phyloP scores from a whole-genome alignment of 2,329 filamentous ascomycete genomes.

The Podosphaera fusca region DNA sequence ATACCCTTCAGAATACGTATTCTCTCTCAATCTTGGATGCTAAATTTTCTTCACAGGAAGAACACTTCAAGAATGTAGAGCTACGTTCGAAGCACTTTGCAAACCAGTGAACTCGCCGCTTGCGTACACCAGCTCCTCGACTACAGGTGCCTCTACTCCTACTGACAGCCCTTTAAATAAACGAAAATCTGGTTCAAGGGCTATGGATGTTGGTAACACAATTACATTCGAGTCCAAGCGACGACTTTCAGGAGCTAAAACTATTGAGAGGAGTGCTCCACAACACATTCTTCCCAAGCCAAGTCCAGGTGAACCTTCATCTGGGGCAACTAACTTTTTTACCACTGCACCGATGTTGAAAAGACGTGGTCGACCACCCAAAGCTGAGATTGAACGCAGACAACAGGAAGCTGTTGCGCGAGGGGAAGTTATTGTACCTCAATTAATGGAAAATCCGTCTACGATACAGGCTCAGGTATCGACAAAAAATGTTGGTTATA shows the following conservation, averaged over 20 bases:
- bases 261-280: slow-evolving; percentile 5
- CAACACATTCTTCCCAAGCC: slow-evolving; percentile 12
- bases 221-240: slow-evolving; percentile 8
- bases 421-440: slow-evolving; percentile 11
- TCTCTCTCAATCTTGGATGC: slow-evolving; percentile 6
- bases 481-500: background rate
- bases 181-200: slow-evolving; percentile 9
- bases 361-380: slow-evolving; percentile 15
- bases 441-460: background rate
- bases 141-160: background rate
- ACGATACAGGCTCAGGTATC: background rate
- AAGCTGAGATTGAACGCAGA: slow-evolving; percentile 12
- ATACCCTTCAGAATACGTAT: slow-evolving; percentile 4
- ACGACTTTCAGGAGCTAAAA: slow-evolving; percentile 8
- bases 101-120: slow-evolving; percentile 1
- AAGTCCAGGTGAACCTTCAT: slow-evolving; percentile 9
- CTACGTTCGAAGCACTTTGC: slow-evolving; percentile 10
- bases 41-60: slow-evolving; percentile 9
- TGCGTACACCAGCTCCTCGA: background rate
- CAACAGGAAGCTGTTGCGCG: slow-evolving; percentile 11
- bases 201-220: slow-evolving; percentile 4
- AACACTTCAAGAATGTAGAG: slow-evolving; percentile 12
- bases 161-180: slow-evolving; percentile 5
- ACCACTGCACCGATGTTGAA: slow-evolving; percentile 5
- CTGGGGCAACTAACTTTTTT: slow-evolving; percentile 6